Evolutionary conservation across 495 filamentous ascomycete species (phyloP).

Genomic region (Pseudevernia furfuracea): DNA sequence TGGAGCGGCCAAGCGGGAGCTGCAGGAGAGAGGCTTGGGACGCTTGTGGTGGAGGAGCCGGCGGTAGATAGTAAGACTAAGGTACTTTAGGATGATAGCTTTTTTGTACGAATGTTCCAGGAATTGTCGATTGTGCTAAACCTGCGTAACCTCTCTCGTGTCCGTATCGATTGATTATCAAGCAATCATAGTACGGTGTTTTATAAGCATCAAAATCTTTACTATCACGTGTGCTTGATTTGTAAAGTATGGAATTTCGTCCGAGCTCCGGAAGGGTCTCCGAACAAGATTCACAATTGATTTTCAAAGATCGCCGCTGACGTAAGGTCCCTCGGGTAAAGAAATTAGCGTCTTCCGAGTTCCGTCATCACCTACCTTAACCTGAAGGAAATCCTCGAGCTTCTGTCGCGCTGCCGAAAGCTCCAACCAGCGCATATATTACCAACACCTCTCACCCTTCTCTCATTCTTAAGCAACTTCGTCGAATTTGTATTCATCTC

Average conservation of each 20-base stretch:
- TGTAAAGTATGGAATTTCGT: not conserved
- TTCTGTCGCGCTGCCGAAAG: not conserved
- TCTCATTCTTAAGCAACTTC: no score
- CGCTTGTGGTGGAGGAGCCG: constrained; percentile 44
- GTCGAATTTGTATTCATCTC: not conserved
- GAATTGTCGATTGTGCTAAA: no score
- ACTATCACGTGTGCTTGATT: no score
- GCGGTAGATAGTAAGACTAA: constrained; percentile 1
- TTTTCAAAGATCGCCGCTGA: no score
- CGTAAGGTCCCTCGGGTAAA: not conserved
- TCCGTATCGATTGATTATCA: no score
- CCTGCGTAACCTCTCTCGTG: no score
- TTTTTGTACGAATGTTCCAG: no score
- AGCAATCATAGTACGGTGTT: no score
- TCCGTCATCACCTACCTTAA: not conserved
- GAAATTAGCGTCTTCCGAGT: not conserved
- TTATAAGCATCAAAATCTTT: no score
- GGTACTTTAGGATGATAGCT: no score
- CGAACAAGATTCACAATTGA: no score
- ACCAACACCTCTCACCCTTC: not conserved
- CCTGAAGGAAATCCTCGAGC: constrained; percentile 2
- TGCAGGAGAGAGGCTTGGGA: constrained; percentile 58
- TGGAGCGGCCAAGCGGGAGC: constrained; percentile 63
- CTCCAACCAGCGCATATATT: not conserved
- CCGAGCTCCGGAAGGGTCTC: not conserved